These are phyloP conservation scores for Fusarium decemcellulare DNA, from an alignment of 2,329 filamentous ascomycete species.

Conservation along the genomic window DNA sequence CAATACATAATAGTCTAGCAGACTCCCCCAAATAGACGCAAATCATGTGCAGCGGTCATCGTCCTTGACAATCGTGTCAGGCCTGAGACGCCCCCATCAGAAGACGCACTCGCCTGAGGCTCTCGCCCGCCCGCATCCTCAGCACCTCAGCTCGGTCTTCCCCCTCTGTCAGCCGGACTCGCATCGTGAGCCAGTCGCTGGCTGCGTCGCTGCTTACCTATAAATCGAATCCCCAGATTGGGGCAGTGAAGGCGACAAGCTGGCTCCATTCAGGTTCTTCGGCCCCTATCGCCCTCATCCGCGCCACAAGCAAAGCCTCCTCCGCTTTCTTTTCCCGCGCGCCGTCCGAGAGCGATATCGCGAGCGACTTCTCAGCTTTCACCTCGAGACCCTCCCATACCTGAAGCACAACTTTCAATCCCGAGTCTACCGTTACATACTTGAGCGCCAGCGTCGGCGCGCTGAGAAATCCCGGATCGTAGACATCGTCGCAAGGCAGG, in stretches of 20 bases:
- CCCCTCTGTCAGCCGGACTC: slow-evolving; percentile 28
- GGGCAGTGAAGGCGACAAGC: slow-evolving; percentile 47
- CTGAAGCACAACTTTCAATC: slow-evolving; percentile 81
- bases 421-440: slow-evolving; percentile 81
- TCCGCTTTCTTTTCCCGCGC: slow-evolving; percentile 79
- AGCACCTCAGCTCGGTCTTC: slow-evolving; percentile 7
- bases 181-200: slow-evolving; percentile 20
- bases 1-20: slow-evolving; percentile 3
- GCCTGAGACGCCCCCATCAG: slow-evolving; percentile 45
- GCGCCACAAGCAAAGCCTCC: slow-evolving; percentile 63
- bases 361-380: slow-evolving; percentile 77
- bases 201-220: slow-evolving; percentile 1
- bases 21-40: slow-evolving; percentile 21
- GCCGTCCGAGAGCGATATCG: slow-evolving; percentile 73
- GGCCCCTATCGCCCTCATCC: slow-evolving; percentile 52
- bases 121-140: slow-evolving; percentile 6
- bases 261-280: slow-evolving; percentile 62
- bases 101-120: slow-evolving; percentile 49
- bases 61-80: slow-evolving; percentile 37
- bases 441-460: slow-evolving; percentile 73
- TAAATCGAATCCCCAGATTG: slow-evolving; percentile 17
- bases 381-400: slow-evolving; percentile 80
- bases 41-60: slow-evolving; percentile 46
- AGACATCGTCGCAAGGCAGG: slow-evolving; percentile 58
- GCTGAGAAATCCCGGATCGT: slow-evolving; percentile 63